A percentile compares a stretch with the other conserved stretches of the same genome.
phyloP scores from a whole-genome alignment of 371 early-diverging fungal genomes.

The Rhizopus sp. region DNA sequence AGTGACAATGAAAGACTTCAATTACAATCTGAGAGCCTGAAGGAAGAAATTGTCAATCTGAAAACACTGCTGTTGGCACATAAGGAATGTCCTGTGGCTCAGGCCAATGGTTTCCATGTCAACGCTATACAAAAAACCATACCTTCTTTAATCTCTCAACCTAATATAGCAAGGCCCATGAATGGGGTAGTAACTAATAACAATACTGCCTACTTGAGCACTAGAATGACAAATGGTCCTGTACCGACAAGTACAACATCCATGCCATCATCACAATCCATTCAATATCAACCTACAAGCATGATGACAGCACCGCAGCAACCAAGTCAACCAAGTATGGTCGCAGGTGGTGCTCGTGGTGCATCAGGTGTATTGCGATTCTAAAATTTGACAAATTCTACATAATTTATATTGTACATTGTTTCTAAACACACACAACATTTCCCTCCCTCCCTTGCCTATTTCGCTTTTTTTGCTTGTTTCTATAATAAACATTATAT shows the following conservation, averaged over 20 bases:
- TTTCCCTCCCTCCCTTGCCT: not conserved
- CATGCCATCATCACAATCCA: slow-evolving; percentile 13
- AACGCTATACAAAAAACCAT: slow-evolving; percentile 30
- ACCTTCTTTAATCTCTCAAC: slow-evolving; percentile 11
- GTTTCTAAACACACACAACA: too few species aligned
- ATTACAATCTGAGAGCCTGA: slow-evolving; percentile 61
- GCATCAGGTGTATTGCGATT: slow-evolving; percentile 30
- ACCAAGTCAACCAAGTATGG: slow-evolving; percentile 25
- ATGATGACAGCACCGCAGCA: slow-evolving; percentile 17
- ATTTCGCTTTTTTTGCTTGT: slow-evolving; percentile 1
- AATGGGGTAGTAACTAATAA: too few species aligned
- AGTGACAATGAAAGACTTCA: slow-evolving; percentile 75
- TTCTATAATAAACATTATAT: not conserved
- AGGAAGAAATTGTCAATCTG: slow-evolving; percentile 75
- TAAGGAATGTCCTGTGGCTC: slow-evolving; percentile 64
- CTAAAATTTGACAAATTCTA: slow-evolving; percentile 7
- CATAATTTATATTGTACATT: slow-evolving; percentile 15
- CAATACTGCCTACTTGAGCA: too few species aligned
- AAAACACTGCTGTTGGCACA: slow-evolving; percentile 75
- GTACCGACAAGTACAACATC: not conserved
- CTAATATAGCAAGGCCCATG: too few species aligned
- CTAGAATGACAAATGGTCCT: too few species aligned
- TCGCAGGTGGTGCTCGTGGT: slow-evolving; percentile 21
- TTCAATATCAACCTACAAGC: slow-evolving; percentile 17
- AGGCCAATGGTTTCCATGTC: slow-evolving; percentile 59